Evolutionary conservation across 768 basidiomycete genomes (phyloP), one percentile per base, ranked within the genome.

Genomic region (Pleurotus salmoneostramineus): DNA sequence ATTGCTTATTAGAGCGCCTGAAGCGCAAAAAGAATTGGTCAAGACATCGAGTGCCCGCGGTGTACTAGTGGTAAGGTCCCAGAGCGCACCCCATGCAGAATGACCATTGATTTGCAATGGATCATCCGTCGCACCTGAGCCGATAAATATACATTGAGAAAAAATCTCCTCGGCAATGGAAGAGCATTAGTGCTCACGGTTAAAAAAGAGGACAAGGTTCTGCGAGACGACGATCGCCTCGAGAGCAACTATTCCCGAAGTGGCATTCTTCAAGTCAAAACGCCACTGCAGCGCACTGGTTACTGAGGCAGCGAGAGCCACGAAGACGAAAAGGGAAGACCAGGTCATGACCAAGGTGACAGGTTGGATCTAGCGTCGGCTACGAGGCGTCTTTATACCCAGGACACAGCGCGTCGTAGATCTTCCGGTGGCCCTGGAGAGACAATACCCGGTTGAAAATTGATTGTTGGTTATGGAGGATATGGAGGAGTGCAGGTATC

Each of bases 1-100:
- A 48, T 74, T 74, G 51, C 68, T 68, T 17, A 74, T 50, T 5
- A 71, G 57, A 1, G 62, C 68, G 2, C 72, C 71, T 17, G 65
- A 64, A 1, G 69, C 72, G 56, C 72, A 73, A 62, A 72, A 73
- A 0, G 67, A 63, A 60, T 73, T 67, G 5, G 70, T 66, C 2
- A 67, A 37, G 6, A 70, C 65, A 31, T 68, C 54, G 37, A 72
- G 47, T 2, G 71, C 56, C 3, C 54, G 60, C 8, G 46, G 56
- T 43, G 57, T 51, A 58, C 62, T 66, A 5, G 68, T 66, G 37
- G 62, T 49, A 14, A 67, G 42, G 49, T 69, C 61, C 61, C 63
- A 69, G 17, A 69, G 57, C 3, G 56, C 68, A 10, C 62, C 66
- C 68, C 66, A 66, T 1, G 67, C 66, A 3, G 62, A 60, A 33